These are phyloP conservation scores for Lipomyces yamanashiensis DNA, from an alignment of 805 yeast genomes.

Conservation along the genomic window DNA sequence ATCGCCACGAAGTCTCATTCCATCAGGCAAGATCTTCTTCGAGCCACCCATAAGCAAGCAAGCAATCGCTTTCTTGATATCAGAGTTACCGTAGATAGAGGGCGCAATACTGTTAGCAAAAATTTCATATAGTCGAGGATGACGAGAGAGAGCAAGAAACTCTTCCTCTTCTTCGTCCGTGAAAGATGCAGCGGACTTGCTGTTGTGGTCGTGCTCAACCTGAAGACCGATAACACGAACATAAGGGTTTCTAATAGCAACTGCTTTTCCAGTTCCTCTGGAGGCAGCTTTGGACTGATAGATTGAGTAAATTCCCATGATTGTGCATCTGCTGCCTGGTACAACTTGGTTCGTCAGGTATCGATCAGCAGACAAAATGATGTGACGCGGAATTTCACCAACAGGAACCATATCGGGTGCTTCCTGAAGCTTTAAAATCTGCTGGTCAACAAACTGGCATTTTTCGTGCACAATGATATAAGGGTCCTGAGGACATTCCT, in stretches of 20 bases:
- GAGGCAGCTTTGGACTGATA: conserved; percentile 70
- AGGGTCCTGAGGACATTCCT: conserved; percentile 88
- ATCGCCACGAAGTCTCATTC: conserved; percentile 96
- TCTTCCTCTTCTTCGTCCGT: conserved; percentile 95
- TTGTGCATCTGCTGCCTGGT: conserved; percentile 93
- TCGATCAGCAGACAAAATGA: conserved; percentile 83
- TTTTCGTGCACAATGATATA: conserved; percentile 92
- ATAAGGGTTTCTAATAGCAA: conserved; percentile 93
- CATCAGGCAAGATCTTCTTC: conserved; percentile 88
- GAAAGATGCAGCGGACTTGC: conserved; percentile 65
- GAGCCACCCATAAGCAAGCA: conserved; percentile 95
- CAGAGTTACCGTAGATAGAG: conserved; percentile 90
- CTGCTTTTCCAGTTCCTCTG: conserved; percentile 58
- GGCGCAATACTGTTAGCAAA: conserved; percentile 93
- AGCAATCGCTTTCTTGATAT: conserved; percentile 90
- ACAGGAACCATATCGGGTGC: conserved; percentile 99
- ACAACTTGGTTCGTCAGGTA: conserved; percentile 86
- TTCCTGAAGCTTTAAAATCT: conserved; percentile 89
- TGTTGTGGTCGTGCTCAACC: conserved; percentile 75
- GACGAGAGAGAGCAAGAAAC: conserved; percentile 76
- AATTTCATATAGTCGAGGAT: conserved; percentile 83
- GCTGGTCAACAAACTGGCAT: conserved; percentile 93
- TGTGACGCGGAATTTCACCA: conserved; percentile 98
- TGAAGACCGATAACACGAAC: conserved; percentile 84
- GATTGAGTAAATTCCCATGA: conserved; percentile 90